phyloP scores from a whole-genome alignment of 179 eudicot species.

The Monotropa hypopitys region DNA sequence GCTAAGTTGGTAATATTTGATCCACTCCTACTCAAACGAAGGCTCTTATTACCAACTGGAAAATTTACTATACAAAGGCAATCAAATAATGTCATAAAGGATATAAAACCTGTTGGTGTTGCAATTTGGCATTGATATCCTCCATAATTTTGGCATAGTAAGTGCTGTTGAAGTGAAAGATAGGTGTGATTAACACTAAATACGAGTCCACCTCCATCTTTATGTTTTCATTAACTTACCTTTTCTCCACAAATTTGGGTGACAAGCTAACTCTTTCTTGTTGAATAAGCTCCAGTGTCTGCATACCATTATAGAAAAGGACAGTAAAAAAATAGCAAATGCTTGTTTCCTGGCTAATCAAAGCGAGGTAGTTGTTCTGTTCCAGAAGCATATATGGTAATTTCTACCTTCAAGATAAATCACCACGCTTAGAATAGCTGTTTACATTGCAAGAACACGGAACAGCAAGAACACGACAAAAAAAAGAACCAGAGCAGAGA shows the following conservation, averaged over 20 bases:
- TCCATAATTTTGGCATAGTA: constrained; percentile 40
- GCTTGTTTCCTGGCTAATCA: constrained; percentile 1
- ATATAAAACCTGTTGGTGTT: constrained; percentile 51
- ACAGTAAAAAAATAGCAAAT: constrained; percentile 1
- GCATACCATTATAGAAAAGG: constrained; percentile 8
- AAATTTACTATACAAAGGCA: not conserved
- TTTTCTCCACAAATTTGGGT: constrained; percentile 47
- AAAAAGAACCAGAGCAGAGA: not conserved
- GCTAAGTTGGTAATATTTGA: constrained; percentile 15
- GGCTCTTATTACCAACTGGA: constrained; percentile 3
- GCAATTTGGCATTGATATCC: constrained; percentile 36
- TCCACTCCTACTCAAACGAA: constrained; percentile 25
- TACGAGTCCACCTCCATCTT: not conserved
- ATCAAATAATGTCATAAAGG: not conserved
- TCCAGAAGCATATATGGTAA: not conserved
- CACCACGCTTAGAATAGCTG: not conserved
- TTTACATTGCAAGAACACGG: not conserved
- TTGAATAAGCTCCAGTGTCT: constrained; percentile 75
- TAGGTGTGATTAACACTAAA: constrained; percentile 3
- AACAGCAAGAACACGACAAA: not conserved
- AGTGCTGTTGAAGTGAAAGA: constrained; percentile 28
- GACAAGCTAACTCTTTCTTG: constrained; percentile 48
- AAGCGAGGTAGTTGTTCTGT: not conserved
- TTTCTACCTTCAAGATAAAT: not conserved
- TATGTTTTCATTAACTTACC: constrained; percentile 31